These are phyloP conservation scores for Ophiostoma angusticollis DNA, from an alignment of 2,329 filamentous ascomycete genomes.

Conservation along the genomic window DNA sequence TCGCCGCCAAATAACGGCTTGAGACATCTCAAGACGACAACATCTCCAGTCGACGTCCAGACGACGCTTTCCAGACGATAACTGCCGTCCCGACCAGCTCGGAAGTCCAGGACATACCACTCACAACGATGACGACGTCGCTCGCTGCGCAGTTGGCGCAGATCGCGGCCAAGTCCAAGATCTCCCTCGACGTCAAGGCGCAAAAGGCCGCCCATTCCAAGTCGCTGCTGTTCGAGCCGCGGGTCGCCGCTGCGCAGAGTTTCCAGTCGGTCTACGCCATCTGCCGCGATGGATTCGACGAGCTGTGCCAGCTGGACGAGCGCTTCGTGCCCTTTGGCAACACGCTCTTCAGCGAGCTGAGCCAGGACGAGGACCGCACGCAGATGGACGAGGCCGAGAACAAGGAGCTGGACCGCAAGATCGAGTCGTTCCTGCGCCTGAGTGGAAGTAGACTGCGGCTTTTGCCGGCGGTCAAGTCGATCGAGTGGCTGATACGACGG, in stretches of 20 bases:
- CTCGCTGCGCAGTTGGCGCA: constrained; percentile 89
- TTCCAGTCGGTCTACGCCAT: constrained; percentile 81
- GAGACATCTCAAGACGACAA: constrained; percentile 4
- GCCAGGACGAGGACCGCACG: constrained; percentile 73
- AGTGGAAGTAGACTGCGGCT: constrained; percentile 65
- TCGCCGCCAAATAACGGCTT: constrained; percentile 1
- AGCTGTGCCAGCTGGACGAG: constrained; percentile 75
- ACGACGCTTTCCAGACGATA: background rate
- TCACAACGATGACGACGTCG: constrained; percentile 34
- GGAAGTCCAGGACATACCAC: background rate
- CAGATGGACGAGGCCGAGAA: constrained; percentile 77
- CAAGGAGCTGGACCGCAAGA: constrained; percentile 58
- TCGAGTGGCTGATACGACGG: constrained; percentile 88
- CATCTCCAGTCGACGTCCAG: background rate
- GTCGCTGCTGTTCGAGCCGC: constrained; percentile 84
- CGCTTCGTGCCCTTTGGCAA: constrained; percentile 63
- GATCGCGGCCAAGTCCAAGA: constrained; percentile 79
- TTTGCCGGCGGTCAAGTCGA: constrained; percentile 75
- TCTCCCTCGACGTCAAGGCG: constrained; percentile 82
- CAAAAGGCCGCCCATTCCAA: constrained; percentile 87
- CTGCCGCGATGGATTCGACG: constrained; percentile 80
- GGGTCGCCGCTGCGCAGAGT: constrained; percentile 73
- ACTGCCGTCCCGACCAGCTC: background rate
- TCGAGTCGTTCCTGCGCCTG: constrained; percentile 74
- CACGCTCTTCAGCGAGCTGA: constrained; percentile 87